Evolutionary conservation across 2,329 filamentous ascomycete species (phyloP), one percentile per base, ranked within the genome.

Genomic region (Pleomassaria siparia): DNA sequence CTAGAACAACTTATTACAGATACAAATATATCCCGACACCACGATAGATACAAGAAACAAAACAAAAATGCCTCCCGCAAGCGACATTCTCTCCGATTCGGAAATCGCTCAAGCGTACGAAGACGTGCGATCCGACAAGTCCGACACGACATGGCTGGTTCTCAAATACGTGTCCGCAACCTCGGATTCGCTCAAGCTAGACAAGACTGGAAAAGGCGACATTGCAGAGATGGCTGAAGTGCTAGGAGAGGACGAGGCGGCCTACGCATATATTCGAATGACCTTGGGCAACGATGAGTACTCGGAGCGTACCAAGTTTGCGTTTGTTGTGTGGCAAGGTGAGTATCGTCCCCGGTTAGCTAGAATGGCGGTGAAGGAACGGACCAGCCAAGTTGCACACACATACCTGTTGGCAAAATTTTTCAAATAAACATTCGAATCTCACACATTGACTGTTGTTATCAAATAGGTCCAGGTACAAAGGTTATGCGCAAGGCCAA

Each of bases 271-370:
- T 72, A 60, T 69, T 33, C 47, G 65, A 21, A 59, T 67, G 62
- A 83, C 87, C 74, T 83, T 88, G 68, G 84, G 84, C 64, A 88
- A 87, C 73, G 85, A 88, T 68, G 81, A 81, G 55, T 85, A 88
- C 74, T 82, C 78, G 71, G 84, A 75, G 63, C 76, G 85, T 29
- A 80, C 86, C 63, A 88, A 88, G 73, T 88, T 88, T 64, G 79
- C 75, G 40, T 76, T 88, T 40, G 72, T 87, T 25, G 78, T 86
- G 55, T 88, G 85, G 85, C 86, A 86, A 67, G 85, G 85, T 65
- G 76, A 80, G 67, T 64, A 24, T 36, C 32, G 20, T 37, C 42
- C 26, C 20, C 22, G 10, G n/a, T 21, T 3, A n/a, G 16, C 8
- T 22, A 15, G 28, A 16, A 22, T 45, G 33, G 35, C 20, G 35